These are phyloP conservation scores for Toxicodendron radicans DNA, from an alignment of 345 rosid genomes.

Conservation along the genomic window DNA sequence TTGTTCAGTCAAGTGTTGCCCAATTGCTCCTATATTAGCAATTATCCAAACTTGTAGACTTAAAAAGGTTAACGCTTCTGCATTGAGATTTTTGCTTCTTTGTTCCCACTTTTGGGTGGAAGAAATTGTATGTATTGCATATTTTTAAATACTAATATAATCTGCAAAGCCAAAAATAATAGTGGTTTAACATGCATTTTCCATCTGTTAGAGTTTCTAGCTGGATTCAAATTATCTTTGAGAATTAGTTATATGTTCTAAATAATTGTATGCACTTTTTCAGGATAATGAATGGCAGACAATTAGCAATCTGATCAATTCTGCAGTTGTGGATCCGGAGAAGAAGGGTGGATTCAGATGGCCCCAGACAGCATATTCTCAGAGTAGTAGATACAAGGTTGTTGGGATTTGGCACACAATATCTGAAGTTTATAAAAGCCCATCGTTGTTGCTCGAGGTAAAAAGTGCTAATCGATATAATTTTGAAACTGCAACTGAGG, in stretches of 20 bases:
- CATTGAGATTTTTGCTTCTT: too few species aligned
- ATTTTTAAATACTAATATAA: too few species aligned
- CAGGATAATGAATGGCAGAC: conserved; percentile 60
- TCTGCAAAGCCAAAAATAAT: too few species aligned
- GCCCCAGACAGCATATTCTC: conserved; percentile 46
- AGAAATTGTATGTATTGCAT: too few species aligned
- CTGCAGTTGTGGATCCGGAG: conserved; percentile 52
- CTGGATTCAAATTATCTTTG: not conserved
- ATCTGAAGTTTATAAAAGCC: conserved; percentile 34
- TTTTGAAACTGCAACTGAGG: conserved; percentile 45
- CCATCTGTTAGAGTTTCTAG: too few species aligned
- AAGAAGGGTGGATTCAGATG: conserved; percentile 73
- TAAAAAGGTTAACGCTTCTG: conserved; percentile 20
- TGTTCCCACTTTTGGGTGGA: too few species aligned
- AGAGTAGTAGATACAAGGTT: conserved; percentile 40
- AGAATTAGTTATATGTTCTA: not conserved
- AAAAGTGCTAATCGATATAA: conserved; percentile 54
- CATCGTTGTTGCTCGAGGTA: conserved; percentile 46
- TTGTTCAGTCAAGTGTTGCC: too few species aligned
- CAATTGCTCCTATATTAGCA: too few species aligned
- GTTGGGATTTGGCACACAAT: conserved; percentile 49
- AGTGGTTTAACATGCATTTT: too few species aligned
- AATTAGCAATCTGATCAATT: conserved; percentile 43
- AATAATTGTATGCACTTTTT: conserved; percentile 8
- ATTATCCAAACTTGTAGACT: conserved; percentile 2